Base-by-base conservation (phyloP, 2,329 filamentous ascomycete species). In the Talaromyces sp. region DNA sequence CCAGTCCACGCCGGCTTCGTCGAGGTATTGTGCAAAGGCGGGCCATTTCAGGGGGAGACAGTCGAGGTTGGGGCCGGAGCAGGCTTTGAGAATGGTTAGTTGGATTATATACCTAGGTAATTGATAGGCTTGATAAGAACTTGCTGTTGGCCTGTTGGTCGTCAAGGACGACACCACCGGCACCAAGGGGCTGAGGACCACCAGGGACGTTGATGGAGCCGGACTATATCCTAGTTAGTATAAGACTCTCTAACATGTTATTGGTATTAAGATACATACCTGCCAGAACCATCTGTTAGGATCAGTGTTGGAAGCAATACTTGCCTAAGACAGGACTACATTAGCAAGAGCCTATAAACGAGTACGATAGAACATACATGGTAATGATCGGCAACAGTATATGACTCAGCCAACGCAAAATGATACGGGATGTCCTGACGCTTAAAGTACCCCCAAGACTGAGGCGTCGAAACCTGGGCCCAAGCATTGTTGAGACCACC, bases 1-100 rank as follows among this genome's bases (percentile, higher is more conserved):
- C 84, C 84, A 86, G 1, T 79, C 78, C 19, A 82, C 79, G n/a
- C 79, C 81, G 1, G 80, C 79, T 13, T 79, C 77, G 68, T 84
- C 78, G 34, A 82, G 83, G 65, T 79, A 76, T 65, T 85, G 82
- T 54, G 78, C 81, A 25, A 80, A 78, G 0, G 83, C 84, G 66
- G 83, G 83, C 84, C 84, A 86, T 66, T 83, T 82, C 17, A 85
- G 74, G 0, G 83, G 84, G 60, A 83, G 83, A 69, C 83, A 85
- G 71, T 83, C 84, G 58, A 85, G 75, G 38, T 79, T 73, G 1
- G 74, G 69, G 3, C 58, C 69, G 22, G 83, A 80, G 61, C 83
- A 85, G 17, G 80, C 80, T 77, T 38, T 27, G 8, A 5, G 13
- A 5, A 19, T 38, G 7, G 15, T 58, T 56, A 54, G n/a, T n/a